Evolutionary conservation across 768 basidiomycete species (phyloP).

Genomic region (Pisolithus orientalis): DNA sequence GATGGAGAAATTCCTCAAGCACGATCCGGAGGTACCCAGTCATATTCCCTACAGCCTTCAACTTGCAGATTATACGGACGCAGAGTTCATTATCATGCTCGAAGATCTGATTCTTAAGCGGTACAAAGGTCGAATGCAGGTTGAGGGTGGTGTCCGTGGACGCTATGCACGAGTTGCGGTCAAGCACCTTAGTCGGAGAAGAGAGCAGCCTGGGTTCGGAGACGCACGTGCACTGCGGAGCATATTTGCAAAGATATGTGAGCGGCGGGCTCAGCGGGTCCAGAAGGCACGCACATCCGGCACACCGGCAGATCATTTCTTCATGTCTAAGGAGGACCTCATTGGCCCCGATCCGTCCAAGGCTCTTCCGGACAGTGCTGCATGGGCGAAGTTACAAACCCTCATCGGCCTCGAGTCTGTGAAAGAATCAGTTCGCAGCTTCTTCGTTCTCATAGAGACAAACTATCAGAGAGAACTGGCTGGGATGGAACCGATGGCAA

Average conservation of each 20-base stretch:
- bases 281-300: slow-evolving; percentile 36
- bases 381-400: slow-evolving; percentile 47
- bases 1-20: slow-evolving; percentile 76
- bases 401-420: slow-evolving; percentile 53
- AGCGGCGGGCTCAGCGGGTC: slow-evolving; percentile 51
- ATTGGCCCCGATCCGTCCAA: slow-evolving; percentile 60
- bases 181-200: slow-evolving; percentile 52
- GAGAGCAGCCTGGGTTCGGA: slow-evolving; percentile 56
- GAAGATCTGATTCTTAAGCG: slow-evolving; percentile 39
- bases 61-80: slow-evolving; percentile 57
- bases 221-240: slow-evolving; percentile 60
- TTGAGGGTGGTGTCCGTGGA: slow-evolving; percentile 49
- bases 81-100: slow-evolving; percentile 51
- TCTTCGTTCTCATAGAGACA: slow-evolving; percentile 39
- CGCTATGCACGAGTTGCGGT: slow-evolving; percentile 51
- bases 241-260: slow-evolving; percentile 38
- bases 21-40: slow-evolving; percentile 63
- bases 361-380: slow-evolving; percentile 37
- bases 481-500: slow-evolving; percentile 45
- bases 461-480: slow-evolving; percentile 58
- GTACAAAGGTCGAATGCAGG: slow-evolving; percentile 44
- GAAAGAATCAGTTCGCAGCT: slow-evolving; percentile 45
- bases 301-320: slow-evolving; percentile 39
- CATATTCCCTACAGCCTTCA: slow-evolving; percentile 58
- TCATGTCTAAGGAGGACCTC: slow-evolving; percentile 47